These are phyloP conservation scores for Epichloe uncinata DNA, from an alignment of 2,329 filamentous ascomycete species.

Conservation along the genomic window DNA sequence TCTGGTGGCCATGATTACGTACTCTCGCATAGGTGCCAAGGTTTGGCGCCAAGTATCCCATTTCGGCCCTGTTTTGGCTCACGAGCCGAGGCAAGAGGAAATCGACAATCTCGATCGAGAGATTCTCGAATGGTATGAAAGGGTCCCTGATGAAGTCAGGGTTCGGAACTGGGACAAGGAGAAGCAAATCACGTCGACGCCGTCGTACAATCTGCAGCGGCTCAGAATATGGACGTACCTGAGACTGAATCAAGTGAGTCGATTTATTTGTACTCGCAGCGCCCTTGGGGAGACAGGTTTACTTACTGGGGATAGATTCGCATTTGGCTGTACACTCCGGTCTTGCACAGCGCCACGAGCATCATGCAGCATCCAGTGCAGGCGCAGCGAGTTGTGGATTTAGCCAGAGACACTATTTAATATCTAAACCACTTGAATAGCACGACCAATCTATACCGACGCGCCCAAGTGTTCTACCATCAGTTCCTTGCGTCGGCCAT, in stretches of 20 bases:
- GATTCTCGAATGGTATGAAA: conserved; percentile 75
- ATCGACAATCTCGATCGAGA: conserved; percentile 73
- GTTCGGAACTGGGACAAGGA: conserved; percentile 46
- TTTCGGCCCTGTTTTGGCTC: conserved; percentile 45
- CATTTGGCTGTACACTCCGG: conserved; percentile 76
- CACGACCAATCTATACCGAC: conserved; percentile 57
- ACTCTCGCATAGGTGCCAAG: conserved; percentile 70
- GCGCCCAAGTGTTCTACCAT: conserved; percentile 65
- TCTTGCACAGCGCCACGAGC: conserved; percentile 70
- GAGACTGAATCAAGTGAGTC: conserved; percentile 60
- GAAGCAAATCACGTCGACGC: conserved; percentile 37
- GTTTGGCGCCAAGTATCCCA: conserved; percentile 74
- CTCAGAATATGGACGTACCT: conserved; percentile 76
- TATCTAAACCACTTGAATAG: conserved; percentile 59
- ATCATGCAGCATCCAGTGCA: conserved; percentile 65
- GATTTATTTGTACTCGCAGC: background rate
- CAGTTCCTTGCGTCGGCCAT: conserved; percentile 66
- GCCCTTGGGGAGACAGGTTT: background rate
- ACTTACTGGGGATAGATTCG: conserved; percentile 40
- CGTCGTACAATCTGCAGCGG: conserved; percentile 55
- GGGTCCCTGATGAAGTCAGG: conserved; percentile 48
- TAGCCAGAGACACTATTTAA: conserved; percentile 65
- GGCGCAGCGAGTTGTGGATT: conserved; percentile 60
- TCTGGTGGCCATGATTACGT: conserved; percentile 71
- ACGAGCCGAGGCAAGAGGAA: conserved; percentile 56